Evolutionary conservation across 495 filamentous ascomycete genomes (phyloP).

Genomic region (Cercophora newfieldiana): DNA sequence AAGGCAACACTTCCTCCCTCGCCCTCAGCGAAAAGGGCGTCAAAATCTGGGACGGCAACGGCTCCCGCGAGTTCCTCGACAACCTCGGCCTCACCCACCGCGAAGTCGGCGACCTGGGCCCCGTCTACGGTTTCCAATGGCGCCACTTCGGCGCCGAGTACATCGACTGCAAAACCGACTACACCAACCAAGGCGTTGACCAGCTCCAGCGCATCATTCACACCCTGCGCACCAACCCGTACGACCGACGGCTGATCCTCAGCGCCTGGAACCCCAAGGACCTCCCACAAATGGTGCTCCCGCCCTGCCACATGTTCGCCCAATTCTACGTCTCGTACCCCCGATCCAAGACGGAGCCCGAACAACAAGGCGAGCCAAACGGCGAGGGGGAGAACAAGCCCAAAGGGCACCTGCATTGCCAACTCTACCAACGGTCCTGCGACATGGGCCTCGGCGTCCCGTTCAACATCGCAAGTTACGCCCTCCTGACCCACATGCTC

Average conservation of each 20-base stretch:
- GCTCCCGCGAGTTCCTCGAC: slow-evolving; percentile 85
- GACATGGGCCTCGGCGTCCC: slow-evolving; percentile 98
- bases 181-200: slow-evolving; percentile 85
- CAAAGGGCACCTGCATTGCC: slow-evolving; percentile 72
- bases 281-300: slow-evolving; percentile 84
- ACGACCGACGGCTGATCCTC: slow-evolving; percentile 85
- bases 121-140: slow-evolving; percentile 99
- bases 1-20: slow-evolving; percentile 73
- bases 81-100: slow-evolving; percentile 75
- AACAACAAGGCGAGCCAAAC: slow-evolving; percentile 22
- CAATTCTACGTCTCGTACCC: slow-evolving; percentile 95
- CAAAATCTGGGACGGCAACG: slow-evolving; percentile 99
- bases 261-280: slow-evolving; percentile 92
- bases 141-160: slow-evolving; percentile 95
- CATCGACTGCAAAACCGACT: slow-evolving; percentile 74
- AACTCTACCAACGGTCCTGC: slow-evolving; percentile 90
- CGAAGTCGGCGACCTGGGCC: slow-evolving; percentile 84
- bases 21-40: slow-evolving; percentile 74
- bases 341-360: slow-evolving; percentile 20
- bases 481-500: slow-evolving; percentile 89
- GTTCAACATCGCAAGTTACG: slow-evolving; percentile 96
- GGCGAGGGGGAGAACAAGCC: slow-evolving; percentile 38
- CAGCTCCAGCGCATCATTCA: slow-evolving; percentile 84
- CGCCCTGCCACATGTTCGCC: slow-evolving; percentile 98
- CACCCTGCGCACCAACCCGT: slow-evolving; percentile 77